A percentile compares a stretch with the other conserved stretches of the same genome.
phyloP scores from a whole-genome alignment of 73 alveolate genomes.

The Effrenium voratum region DNA sequence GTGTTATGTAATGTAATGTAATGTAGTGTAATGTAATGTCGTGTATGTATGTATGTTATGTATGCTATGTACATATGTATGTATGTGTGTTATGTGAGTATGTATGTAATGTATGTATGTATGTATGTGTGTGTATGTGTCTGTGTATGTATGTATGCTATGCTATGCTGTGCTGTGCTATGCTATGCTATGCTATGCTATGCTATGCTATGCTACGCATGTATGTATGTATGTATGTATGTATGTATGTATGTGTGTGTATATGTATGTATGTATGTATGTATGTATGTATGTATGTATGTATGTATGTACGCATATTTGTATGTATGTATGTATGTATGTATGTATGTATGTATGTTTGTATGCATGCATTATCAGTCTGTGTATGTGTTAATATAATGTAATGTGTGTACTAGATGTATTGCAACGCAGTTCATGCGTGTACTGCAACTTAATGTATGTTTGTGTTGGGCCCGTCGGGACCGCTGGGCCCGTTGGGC shows the following conservation, averaged over 20 bases:
- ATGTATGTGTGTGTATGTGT: not conserved
- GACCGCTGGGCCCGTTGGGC: too few relatives aligned
- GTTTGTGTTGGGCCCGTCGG: too few relatives aligned
- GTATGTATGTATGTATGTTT: not conserved
- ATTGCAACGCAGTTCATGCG: too few relatives aligned
- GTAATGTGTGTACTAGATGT: too few relatives aligned
- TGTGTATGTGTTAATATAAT: too few relatives aligned
- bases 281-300: not conserved
- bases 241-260: not conserved
- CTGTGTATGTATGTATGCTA: too few relatives aligned
- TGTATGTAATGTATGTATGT: not conserved
- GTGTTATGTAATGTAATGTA: too few relatives aligned
- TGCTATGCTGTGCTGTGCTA: too few relatives aligned
- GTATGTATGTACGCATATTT: not conserved
- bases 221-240: not conserved
- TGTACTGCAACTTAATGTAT: too few relatives aligned
- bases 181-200: too few relatives aligned
- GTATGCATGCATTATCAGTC: not conserved
- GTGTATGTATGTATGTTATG: not conserved
- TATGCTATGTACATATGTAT: not conserved
- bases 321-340: not conserved
- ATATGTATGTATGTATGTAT: not conserved
- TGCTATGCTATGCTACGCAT: too few relatives aligned
- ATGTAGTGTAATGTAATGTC: not conserved
- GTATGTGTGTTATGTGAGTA: not conserved